Evolutionary conservation across 2,329 filamentous ascomycete species (phyloP).

Genomic region (Pyrenochaeta sp.): DNA sequence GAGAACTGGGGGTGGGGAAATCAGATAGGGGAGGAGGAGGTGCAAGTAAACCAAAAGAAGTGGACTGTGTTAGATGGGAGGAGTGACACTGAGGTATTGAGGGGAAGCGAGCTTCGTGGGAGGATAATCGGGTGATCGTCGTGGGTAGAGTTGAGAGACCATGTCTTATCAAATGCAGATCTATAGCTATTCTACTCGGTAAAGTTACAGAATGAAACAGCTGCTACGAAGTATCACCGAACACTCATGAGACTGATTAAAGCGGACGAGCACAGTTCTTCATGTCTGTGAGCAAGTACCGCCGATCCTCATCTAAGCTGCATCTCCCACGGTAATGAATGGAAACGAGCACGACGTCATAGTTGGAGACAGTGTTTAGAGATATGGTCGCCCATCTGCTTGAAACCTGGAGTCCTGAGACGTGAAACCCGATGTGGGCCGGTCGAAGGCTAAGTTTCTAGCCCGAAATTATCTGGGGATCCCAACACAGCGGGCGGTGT

Average conservation of each 20-base stretch:
- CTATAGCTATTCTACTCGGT: too few relatives aligned
- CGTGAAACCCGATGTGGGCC: background rate
- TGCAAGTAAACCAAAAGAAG: slow-evolving; percentile 9
- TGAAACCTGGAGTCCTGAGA: background rate
- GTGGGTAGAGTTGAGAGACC: too few relatives aligned
- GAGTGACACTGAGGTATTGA: slow-evolving; percentile 16
- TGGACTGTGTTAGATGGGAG: slow-evolving; percentile 19
- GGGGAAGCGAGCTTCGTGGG: slow-evolving; percentile 17
- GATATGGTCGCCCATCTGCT: background rate
- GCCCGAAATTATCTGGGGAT: background rate
- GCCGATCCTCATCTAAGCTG: too few relatives aligned
- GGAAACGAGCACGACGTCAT: slow-evolving; percentile 1
- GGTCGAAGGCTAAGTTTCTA: background rate
- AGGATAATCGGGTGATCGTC: slow-evolving; percentile 16
- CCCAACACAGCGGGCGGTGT: background rate
- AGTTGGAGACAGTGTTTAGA: background rate
- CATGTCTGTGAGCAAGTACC: too few relatives aligned
- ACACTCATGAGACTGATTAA: too few relatives aligned
- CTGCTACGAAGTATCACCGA: too few relatives aligned
- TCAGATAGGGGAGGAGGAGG: slow-evolving; percentile 13
- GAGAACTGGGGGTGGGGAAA: slow-evolving; percentile 25
- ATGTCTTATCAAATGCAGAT: too few relatives aligned
- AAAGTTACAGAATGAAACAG: too few relatives aligned
- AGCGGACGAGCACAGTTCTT: too few relatives aligned
- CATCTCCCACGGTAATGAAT: too few relatives aligned